Base-by-base conservation (phyloP, 2,329 filamentous ascomycete species). In the Colletotrichum lini region DNA sequence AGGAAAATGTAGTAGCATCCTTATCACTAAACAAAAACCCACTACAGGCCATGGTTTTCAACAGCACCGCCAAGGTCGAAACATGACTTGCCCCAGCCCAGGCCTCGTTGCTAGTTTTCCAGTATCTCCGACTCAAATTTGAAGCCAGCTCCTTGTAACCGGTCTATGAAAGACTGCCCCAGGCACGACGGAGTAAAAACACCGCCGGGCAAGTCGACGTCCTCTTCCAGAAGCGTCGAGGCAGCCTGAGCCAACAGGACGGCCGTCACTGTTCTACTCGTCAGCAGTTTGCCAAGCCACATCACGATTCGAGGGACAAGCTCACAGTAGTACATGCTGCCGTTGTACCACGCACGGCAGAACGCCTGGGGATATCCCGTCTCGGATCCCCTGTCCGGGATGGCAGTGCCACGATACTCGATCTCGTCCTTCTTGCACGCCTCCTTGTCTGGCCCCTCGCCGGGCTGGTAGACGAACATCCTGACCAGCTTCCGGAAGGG, bases 131-230 rank as follows among this genome's bases (percentile, higher is more conserved):
- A 84, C 76, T 93, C 88, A 54, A 92, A 84, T 77, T 88, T 88
- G 76, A 95, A 87, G 2, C 92, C 92, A 49, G 84, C 86, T 44
- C 85, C 84, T 45, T 88, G 82, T 50, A 94, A 76, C 16, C 91
- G 85, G 76, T 94, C 89, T 70, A 94, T 83, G 76, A 89, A 92
- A 12, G 85, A 82, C 74, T 92, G 89, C 1, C 93, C 93, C 2
- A 95, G 82, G 65, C 89, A 92, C 0, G 93, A 91, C 0, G 93
- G 90, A 1, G 93, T 95, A 73, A 93, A 89, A 30, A 94, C 82
- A 3, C 93, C 93, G 21, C 93, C 93, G 1, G 84, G 85, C 15
- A 94, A 81, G 45, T 85, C 80, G 15, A 89, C 81, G 16, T 90
- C 86, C 49, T 92, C 91, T 69, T 92, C 85, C 18, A 94, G 82